A percentile compares a stretch with the other conserved stretches of the same genome.
Evolutionary conservation across 2,329 filamentous ascomycete species (phyloP).

Genomic region (Sporothrix mexicana): DNA sequence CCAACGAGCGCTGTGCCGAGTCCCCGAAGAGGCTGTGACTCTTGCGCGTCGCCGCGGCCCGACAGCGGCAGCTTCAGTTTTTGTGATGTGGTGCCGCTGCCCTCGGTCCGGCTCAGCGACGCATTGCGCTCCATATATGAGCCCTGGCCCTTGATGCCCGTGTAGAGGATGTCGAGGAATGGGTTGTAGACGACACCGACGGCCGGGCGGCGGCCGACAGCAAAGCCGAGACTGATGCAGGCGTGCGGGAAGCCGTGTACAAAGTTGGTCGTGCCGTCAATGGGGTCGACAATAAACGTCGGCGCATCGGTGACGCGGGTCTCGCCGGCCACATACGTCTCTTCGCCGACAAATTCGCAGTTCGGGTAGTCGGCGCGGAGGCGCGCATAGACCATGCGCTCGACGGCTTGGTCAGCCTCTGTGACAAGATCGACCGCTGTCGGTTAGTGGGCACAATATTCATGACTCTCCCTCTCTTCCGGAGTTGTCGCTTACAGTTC

Average conservation of each 20-base stretch:
- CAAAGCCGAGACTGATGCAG: conserved; percentile 77
- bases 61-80: conserved; percentile 48
- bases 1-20: conserved; percentile 70
- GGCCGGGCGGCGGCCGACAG: conserved; percentile 64
- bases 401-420: conserved; percentile 69
- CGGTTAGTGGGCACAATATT: background rate
- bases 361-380: conserved; percentile 60
- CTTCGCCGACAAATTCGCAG: conserved; percentile 73
- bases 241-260: conserved; percentile 76
- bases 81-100: background rate
- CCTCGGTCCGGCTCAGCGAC: conserved; percentile 44
- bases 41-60: conserved; percentile 46
- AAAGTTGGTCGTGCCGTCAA: conserved; percentile 84
- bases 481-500: conserved; percentile 56
- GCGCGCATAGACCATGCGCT: conserved; percentile 63
- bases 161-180: conserved; percentile 72
- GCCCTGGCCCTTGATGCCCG: conserved; percentile 70
- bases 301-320: conserved; percentile 66
- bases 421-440: conserved; percentile 71
- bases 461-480: too few species aligned
- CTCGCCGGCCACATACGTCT: conserved; percentile 73
- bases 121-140: conserved; percentile 61
- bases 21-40: conserved; percentile 62
- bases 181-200: conserved; percentile 84
- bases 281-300: conserved; percentile 82